Percentiles rank a stretch among this genome's conserved stretches.
These are phyloP conservation scores for Sungouiella thailandica DNA, from an alignment of 805 yeast species.

Conservation along the genomic window DNA sequence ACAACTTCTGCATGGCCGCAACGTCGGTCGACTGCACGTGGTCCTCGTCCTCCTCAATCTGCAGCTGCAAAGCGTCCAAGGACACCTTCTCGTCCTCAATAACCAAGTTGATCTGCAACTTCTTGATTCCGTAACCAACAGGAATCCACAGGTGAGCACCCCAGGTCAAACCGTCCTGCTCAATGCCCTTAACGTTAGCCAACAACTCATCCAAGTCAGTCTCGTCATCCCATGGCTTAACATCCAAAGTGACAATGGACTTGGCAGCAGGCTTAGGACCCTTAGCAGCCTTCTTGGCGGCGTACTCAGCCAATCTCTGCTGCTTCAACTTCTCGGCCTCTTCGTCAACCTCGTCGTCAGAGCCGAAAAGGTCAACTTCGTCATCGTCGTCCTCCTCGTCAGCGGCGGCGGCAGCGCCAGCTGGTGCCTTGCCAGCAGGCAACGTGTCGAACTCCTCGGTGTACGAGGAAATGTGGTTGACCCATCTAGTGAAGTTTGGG, in stretches of 20 bases:
- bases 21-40: constrained; percentile 98
- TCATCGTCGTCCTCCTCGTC: constrained; percentile 78
- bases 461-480: constrained; percentile 95
- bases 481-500: constrained; percentile 98
- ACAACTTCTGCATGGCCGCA: constrained; percentile 98
- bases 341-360: constrained; percentile 90
- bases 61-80: constrained; percentile 77
- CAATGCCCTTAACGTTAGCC: constrained; percentile 79
- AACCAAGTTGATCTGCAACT: constrained; percentile 97
- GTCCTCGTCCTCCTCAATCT: constrained; percentile 90
- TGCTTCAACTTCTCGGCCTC: constrained; percentile 97
- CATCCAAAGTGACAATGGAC: constrained; percentile 93
- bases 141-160: constrained; percentile 97
- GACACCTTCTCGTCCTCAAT: constrained; percentile 97
- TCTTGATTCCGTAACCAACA: constrained; percentile 99
- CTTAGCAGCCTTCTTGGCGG: constrained; percentile 94
- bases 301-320: constrained; percentile 96
- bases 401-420: constrained; percentile 51
- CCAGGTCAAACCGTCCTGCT: constrained; percentile 93
- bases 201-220: constrained; percentile 88
- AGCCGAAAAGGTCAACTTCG: constrained; percentile 95
- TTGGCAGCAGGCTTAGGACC: constrained; percentile 99
- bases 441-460: constrained; percentile 75
- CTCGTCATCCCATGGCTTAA: constrained; percentile 99
- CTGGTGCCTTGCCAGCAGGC: constrained; percentile 74